Evolutionary conservation across 1,284 basidiomycete genomes (phyloP).

Genomic region (Vanrija pseudolonga): DNA sequence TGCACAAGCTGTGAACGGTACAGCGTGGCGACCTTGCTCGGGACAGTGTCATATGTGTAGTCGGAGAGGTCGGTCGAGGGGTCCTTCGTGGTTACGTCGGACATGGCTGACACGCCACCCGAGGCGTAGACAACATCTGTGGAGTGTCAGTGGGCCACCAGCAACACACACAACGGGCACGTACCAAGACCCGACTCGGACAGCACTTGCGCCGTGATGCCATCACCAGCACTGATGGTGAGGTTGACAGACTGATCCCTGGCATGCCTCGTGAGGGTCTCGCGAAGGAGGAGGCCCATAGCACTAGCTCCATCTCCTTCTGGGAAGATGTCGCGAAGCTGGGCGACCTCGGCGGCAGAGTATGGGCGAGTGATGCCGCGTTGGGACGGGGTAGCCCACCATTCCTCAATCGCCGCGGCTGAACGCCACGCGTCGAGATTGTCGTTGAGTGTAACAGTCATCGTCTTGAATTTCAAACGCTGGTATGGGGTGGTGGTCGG

Average conservation of each 20-base stretch:
- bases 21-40: conserved; percentile 15
- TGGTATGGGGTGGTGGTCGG: no score
- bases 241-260: conserved; percentile 6
- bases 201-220: conserved; percentile 10
- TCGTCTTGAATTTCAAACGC: no score
- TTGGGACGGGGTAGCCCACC: conserved; percentile 20
- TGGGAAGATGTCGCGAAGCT: conserved; percentile 20
- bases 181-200: conserved; percentile 17
- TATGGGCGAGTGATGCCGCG: conserved; percentile 16
- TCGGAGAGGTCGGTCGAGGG: conserved; percentile 12
- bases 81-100: conserved; percentile 5
- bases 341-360: conserved; percentile 18
- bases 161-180: conserved; percentile 5
- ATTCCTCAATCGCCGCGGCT: conserved; percentile 9
- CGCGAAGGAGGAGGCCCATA: conserved; percentile 13
- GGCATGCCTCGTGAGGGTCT: conserved; percentile 4
- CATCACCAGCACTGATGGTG: conserved; percentile 6
- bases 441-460: no score
- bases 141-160: no score
- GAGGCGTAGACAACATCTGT: conserved; percentile 9
- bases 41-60: conserved; percentile 19
- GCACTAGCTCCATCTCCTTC: conserved; percentile 11
- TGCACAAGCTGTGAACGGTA: conserved; percentile 15
- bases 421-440: background rate
- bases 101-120: conserved; percentile 3